Base-by-base conservation (phyloP, 129 eudicot species). In the Helianthus tuberosus region DNA sequence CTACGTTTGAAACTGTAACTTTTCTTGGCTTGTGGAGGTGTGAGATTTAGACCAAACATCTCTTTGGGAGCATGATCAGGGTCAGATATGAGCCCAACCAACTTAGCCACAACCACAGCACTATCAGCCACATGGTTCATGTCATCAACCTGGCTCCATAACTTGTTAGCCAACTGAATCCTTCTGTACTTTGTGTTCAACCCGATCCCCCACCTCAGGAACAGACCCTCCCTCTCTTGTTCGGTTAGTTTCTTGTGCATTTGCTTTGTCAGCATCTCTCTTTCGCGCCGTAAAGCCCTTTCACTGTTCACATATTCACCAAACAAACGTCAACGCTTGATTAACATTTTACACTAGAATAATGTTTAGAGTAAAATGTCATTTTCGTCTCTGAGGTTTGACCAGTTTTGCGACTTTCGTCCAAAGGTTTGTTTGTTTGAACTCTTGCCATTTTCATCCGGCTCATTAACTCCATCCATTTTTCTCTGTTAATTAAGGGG, bases 51-150 rank as follows among this genome's bases (percentile, higher is more conserved):
- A 41, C 89, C 96, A 66, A 94, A 88, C 89, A 91, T 83, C 78
- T 89, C 99, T 70, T 88, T 94, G 10, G 91, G 89, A 55, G 89
- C 85, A 74, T 88, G 86, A 17, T 72, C 86, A 2, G 82, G 83
- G 69, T 94, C 87, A 2, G 71, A 68, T 64, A 78, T 11, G 35
- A 93, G 83, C 32, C 97, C 89, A 43, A 81, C 86, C 62, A 94
- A 77, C 82, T 88, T 94, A 35, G 97, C 99, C 47, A 94, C 93
- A 38, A 94, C 77, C 44, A 79, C 38, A n/a, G 97, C 97, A 43
- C 99, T 94, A 14, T 94, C 96, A 59, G 81, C 69, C 64, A 91
- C 84, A 69, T 94, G 99, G 70, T 88, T 86, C 82, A 86, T 71
- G 57, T 94, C 93, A 25, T 80, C 82, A 1, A 83, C 78, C 57